Evolutionary conservation across 768 basidiomycete genomes (phyloP), one percentile per base, ranked within the genome.

Genomic region (Plicaturopsis crispa): DNA sequence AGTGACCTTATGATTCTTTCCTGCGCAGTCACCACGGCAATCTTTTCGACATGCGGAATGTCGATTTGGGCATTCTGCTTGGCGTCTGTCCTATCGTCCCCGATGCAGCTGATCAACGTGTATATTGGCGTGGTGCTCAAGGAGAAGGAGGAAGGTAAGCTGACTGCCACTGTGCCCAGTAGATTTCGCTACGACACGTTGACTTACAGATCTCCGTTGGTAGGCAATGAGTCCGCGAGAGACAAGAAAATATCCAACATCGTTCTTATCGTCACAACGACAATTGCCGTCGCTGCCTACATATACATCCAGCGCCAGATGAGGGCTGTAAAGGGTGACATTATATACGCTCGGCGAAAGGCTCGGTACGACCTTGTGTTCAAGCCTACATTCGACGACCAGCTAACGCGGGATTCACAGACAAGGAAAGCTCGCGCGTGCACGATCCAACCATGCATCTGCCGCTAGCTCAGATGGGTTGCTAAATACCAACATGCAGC

Each of bases 351-450:
- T 10, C 36, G 46, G 13, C 48, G 52, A 14, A 53, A 53, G 28
- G 40, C 46, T 11, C 67, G 84, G 78, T 84, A 44, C 48, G 56
- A 55, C 18, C 14, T 21, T 28, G 24, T 1, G 1, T 32, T 20
- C n/a, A 11, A 13, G 20, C 34, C 8, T 41, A 28, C 22, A 26
- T 31, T 1, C 20, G 33, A 13, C 41, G 43, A 44, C 23, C 44
- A 40, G 36, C 32, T 26, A 31, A 33, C 34, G 38, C 33, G 20
- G n/a, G n/a, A n/a, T n/a, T n/a, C n/a, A n/a, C 41, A 80, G 80
- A 12, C 80, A 81, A 68, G 65, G 55, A 14, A 79, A 78, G 57
- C 54, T 70, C 31, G 49, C 53, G 13, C 60, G 59, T 10, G 59
- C 55, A n/a, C n/a, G n/a, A n/a, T n/a, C n/a, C n/a, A n/a, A n/a